Percentiles rank a stretch among this genome's conserved stretches.
Evolutionary conservation across 306 rosid genomes (phyloP).

Genomic region (Pyrus bretschneideri): DNA sequence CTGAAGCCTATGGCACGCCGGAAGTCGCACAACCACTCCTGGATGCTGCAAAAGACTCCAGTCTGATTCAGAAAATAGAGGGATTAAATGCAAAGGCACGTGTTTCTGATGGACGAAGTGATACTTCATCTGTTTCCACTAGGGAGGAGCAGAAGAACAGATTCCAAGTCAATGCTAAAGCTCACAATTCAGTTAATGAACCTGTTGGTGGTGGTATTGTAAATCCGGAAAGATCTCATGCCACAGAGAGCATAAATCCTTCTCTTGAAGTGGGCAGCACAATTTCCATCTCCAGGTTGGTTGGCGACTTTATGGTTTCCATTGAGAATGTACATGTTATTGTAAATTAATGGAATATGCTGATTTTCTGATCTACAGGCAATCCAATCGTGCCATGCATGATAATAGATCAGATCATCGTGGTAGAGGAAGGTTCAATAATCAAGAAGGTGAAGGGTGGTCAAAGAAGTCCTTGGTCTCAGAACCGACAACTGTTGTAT

Average conservation of each 20-base stretch:
- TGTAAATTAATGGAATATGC: conserved; percentile 13
- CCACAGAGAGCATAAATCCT: conserved; percentile 29
- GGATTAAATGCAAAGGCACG: conserved; percentile 93
- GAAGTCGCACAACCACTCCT: conserved; percentile 31
- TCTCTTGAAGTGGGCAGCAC: conserved; percentile 27
- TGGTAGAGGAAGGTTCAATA: conserved; percentile 44
- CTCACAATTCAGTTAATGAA: conserved; percentile 37
- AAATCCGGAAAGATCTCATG: conserved; percentile 25
- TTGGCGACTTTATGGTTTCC: conserved; percentile 24
- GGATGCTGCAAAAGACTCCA: conserved; percentile 58
- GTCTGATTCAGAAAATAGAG: conserved; percentile 76
- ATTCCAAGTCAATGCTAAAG: conserved; percentile 29
- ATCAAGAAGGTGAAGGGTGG: conserved; percentile 60
- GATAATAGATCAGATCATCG: conserved; percentile 48
- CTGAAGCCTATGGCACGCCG: conserved; percentile 30
- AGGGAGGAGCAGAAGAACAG: conserved; percentile 47
- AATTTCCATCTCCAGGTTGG: conserved; percentile 59
- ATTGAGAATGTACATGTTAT: conserved; percentile 22
- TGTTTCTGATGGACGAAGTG: conserved; percentile 39
- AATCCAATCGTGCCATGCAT: conserved; percentile 46
- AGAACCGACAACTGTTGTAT: conserved; percentile 33
- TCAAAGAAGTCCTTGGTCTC: conserved; percentile 36
- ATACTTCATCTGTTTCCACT: conserved; percentile 38
- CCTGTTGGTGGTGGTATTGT: conserved; percentile 28
- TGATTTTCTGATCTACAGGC: conserved; percentile 56